phyloP scores from a whole-genome alignment of 805 yeast species.

The Yarrowia deformans region DNA sequence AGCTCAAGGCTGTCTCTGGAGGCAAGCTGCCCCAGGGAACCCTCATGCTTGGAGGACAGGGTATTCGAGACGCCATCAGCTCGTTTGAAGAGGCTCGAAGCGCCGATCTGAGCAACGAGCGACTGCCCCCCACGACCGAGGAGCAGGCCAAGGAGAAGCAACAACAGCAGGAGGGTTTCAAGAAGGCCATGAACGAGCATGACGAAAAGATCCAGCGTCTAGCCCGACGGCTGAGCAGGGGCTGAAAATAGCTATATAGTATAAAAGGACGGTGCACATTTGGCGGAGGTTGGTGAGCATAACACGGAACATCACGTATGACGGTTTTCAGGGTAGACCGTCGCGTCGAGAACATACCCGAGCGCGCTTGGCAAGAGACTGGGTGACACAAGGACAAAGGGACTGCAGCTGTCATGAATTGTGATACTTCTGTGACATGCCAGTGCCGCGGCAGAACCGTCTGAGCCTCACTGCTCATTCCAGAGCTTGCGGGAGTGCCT shows the following conservation, averaged over 20 bases:
- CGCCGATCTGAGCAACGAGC: constrained; percentile 84
- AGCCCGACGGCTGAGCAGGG: constrained; percentile 46
- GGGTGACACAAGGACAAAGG: too few relatives aligned
- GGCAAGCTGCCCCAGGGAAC: constrained; percentile 89
- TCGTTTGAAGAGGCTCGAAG: constrained; percentile 83
- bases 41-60: constrained; percentile 80
- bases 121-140: constrained; percentile 79
- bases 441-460: too few relatives aligned
- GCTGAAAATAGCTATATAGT: constrained; percentile 33
- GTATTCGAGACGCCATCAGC: constrained; percentile 69
- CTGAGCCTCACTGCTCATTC: background rate
- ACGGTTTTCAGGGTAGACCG: too few relatives aligned
- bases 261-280: background rate
- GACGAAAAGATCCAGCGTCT: constrained; percentile 45
- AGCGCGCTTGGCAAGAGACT: too few relatives aligned
- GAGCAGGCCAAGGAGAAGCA: constrained; percentile 58
- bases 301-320: too few relatives aligned
- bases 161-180: constrained; percentile 53
- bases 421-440: too few relatives aligned
- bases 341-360: too few relatives aligned
- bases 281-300: too few relatives aligned
- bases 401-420: background rate
- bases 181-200: constrained; percentile 44
- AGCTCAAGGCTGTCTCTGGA: constrained; percentile 72
- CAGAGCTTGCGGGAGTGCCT: background rate